These are phyloP conservation scores for Aspergillus phoenicis DNA, from an alignment of 2,329 filamentous ascomycete genomes.

Conservation along the genomic window DNA sequence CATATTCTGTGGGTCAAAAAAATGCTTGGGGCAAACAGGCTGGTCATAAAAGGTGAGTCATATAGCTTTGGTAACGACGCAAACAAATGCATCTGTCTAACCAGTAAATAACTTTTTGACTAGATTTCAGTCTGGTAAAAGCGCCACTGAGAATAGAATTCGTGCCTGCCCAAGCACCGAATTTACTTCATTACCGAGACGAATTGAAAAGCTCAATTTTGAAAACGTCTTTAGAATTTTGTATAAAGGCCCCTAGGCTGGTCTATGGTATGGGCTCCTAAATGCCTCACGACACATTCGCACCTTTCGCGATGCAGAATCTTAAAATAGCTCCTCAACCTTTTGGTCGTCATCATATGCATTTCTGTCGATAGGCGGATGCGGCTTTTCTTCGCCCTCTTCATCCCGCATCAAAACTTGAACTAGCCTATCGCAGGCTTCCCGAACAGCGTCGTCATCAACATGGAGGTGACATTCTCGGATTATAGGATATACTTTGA, in stretches of 20 bases:
- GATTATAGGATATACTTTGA: constrained; percentile 87
- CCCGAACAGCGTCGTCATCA: constrained; percentile 75
- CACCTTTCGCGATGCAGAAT: neutral
- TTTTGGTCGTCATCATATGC: constrained; percentile 49
- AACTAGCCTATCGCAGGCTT: constrained; percentile 85
- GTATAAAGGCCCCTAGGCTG: neutral
- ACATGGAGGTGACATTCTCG: constrained; percentile 81
- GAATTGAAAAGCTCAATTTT: too few species aligned
- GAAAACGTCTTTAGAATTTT: neutral
- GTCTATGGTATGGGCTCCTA: neutral
- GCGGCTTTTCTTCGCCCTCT: constrained; percentile 55
- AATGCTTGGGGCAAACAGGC: too few species aligned
- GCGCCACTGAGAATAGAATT: too few species aligned
- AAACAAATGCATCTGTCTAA: too few species aligned
- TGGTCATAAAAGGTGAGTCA: too few species aligned
- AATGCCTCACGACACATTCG: neutral
- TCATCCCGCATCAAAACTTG: constrained; percentile 86
- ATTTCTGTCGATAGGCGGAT: constrained; percentile 23
- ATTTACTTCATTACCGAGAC: too few species aligned
- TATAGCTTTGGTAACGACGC: too few species aligned
- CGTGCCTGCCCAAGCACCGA: too few species aligned
- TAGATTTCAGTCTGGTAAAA: too few species aligned
- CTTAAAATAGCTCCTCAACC: constrained; percentile 50
- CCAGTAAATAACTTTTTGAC: too few species aligned
- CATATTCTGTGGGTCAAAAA: too few species aligned